Conservation (phyloP, 176 grass and related monocot genomes). For the Paspalum vaginatum region DNA sequence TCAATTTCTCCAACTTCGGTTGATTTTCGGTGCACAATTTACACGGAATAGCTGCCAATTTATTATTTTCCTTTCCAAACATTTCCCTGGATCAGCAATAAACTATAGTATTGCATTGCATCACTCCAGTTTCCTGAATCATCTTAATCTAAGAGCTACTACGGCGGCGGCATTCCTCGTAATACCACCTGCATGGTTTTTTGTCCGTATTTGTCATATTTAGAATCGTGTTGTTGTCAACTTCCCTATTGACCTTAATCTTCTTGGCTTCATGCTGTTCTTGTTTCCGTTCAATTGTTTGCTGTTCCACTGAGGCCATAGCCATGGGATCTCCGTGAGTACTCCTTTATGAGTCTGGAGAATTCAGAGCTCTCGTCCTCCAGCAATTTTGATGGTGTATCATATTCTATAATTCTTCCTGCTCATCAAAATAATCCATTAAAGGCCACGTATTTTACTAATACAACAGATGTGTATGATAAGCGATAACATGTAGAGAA, state of each 20-base stretch:
- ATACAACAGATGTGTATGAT: too few species aligned
- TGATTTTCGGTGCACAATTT: neutral
- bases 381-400: conserved; percentile 71
- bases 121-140: conserved; percentile 13
- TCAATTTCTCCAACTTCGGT: neutral
- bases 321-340: conserved; percentile 70
- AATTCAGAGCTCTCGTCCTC: conserved; percentile 83
- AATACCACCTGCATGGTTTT: neutral
- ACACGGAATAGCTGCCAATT: neutral
- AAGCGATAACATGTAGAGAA: conserved; percentile 30
- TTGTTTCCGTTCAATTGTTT: neutral
- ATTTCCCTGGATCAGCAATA: neutral
- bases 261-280: conserved; percentile 8
- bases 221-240: neutral
- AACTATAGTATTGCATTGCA: conserved; percentile 39
- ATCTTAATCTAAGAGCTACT: conserved; percentile 14
- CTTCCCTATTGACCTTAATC: neutral
- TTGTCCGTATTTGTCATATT: conserved; percentile 1
- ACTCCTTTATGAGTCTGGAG: conserved; percentile 90
- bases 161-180: neutral
- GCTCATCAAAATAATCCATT: conserved; percentile 48
- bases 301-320: conserved; percentile 26
- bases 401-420: conserved; percentile 84
- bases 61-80: neutral
- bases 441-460: conserved; percentile 27